Evolutionary conservation across 2,329 filamentous ascomycete species (phyloP), one percentile per base, ranked within the genome.

Genomic region (Conoideocrella luteorostrata): DNA sequence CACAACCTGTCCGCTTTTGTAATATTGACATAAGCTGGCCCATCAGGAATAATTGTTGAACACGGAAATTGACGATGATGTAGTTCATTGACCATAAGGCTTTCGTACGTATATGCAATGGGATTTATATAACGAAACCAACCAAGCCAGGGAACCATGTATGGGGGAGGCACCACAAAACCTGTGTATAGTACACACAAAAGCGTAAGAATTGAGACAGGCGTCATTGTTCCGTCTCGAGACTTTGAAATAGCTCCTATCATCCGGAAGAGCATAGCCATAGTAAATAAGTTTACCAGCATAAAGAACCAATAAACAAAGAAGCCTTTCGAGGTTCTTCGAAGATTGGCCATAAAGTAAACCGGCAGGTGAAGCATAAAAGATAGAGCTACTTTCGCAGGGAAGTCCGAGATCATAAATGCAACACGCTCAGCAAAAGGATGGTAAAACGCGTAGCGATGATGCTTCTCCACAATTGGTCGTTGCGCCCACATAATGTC

Each of bases 401-500:
- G 89, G 64, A 94, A 68, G 54, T 95, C 90, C 48, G 78, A 84
- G 23, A 95, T 64, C 84, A 94, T 93, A 7, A 86, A 93, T 0
- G 86, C 80, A 47, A 87, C 74, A 11, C 88, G 86, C 71, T 95
- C 88, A 13, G 88, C 84, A 11, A 84, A 88, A 0, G 90, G 88
- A 56, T 94, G 89, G 56, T 95, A 94, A 20, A 95, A 74, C n/a
- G 88, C 88, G 59, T 94, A 95, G 45, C 84, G 80, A 45, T 75
- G 69, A 55, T 96, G 89, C 61, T 95, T 95, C 59, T 95, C 88
- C 49, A 95, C 87, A 55, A 95, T 94, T 2, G 86, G 85, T 30
- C 90, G 84, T 75, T 95, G 88, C 2, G 86, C 79, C 59, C 91
- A 95, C 5, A 95, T 74, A 0, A 36, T 20, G 7, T 18, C 18